Conservation (phyloP, 305 asterid genomes). For the Salvia sclarea region DNA sequence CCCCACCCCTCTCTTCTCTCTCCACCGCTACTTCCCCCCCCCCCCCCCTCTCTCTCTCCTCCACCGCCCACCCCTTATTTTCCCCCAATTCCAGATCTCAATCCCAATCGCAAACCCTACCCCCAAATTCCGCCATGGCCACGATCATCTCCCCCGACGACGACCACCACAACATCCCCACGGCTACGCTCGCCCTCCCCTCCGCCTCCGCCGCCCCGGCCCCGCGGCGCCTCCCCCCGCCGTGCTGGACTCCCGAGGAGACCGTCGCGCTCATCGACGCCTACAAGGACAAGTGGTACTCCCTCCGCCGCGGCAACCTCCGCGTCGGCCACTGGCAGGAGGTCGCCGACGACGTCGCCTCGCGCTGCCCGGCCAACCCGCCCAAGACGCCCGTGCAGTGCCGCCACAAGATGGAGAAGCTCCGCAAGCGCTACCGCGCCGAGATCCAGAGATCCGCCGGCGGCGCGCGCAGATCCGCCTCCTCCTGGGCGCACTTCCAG, state of each 20-base stretch:
- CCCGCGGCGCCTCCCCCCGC: slow-evolving; percentile 86
- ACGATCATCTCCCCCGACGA: slow-evolving; percentile 33
- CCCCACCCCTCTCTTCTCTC: slow-evolving; percentile 21
- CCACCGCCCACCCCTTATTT: neutral
- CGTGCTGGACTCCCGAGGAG: slow-evolving; percentile 87
- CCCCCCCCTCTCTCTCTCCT: neutral
- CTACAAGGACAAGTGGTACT: slow-evolving; percentile 76
- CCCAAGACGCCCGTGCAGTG: slow-evolving; percentile 82
- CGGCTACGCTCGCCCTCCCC: slow-evolving; percentile 43
- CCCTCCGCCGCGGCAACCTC: slow-evolving; percentile 76
- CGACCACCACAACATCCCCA: slow-evolving; percentile 34
- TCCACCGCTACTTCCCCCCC: slow-evolving; percentile 24
- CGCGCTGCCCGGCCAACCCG: slow-evolving; percentile 42
- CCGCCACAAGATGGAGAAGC: slow-evolving; percentile 97
- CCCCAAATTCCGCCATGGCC: slow-evolving; percentile 37
- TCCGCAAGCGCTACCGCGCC: slow-evolving; percentile 69
- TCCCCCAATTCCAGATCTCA: neutral
- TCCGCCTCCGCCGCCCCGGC: slow-evolving; percentile 41
- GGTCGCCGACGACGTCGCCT: slow-evolving; percentile 67
- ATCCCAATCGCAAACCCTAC: neutral
- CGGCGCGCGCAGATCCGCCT: slow-evolving; percentile 49
- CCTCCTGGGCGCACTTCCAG: slow-evolving; percentile 80
- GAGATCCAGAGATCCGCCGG: slow-evolving; percentile 74
- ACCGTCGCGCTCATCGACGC: slow-evolving; percentile 69
- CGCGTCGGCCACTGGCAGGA: slow-evolving; percentile 82